Conservation (phyloP, 2,329 filamentous ascomycete species). For the Phoma herbarum region DNA sequence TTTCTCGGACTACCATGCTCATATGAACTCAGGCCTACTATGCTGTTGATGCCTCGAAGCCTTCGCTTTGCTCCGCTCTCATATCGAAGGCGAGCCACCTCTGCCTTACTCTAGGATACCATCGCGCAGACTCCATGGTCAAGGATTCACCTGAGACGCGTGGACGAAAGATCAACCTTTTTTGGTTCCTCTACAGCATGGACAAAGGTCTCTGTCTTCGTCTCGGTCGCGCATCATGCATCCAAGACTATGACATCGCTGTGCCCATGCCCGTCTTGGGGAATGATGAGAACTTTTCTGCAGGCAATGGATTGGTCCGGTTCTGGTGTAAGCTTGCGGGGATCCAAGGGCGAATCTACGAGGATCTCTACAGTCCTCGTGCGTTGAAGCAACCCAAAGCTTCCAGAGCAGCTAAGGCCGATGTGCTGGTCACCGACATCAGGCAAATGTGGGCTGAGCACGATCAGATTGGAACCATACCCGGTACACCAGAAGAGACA, state of each 20-base stretch:
- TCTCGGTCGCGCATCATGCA: constrained; percentile 46
- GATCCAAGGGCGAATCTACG: constrained; percentile 47
- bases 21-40: constrained; percentile 31
- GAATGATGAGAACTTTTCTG: constrained; percentile 24
- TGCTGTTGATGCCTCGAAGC: constrained; percentile 47
- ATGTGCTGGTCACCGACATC: constrained; percentile 20
- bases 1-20: neutral
- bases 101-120: constrained; percentile 49
- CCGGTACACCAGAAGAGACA: constrained; percentile 38
- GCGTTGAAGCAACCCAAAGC: constrained; percentile 24
- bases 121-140: constrained; percentile 30
- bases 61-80: constrained; percentile 47
- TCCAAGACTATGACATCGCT: constrained; percentile 48
- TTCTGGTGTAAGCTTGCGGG: constrained; percentile 18
- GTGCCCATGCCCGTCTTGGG: constrained; percentile 21
- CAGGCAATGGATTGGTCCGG: constrained; percentile 11
- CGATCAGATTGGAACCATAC: constrained; percentile 7
- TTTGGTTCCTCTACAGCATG: constrained; percentile 50
- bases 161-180: constrained; percentile 35
- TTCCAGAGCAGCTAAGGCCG: constrained; percentile 15
- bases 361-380: constrained; percentile 48
- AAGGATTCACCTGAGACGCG: constrained; percentile 15
- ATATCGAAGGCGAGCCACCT: constrained; percentile 49
- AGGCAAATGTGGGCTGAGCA: constrained; percentile 19
- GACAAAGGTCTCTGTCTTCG: constrained; percentile 52